phyloP scores from a whole-genome alignment of 257 asterid genomes.

The Handroanthus guayacan region DNA sequence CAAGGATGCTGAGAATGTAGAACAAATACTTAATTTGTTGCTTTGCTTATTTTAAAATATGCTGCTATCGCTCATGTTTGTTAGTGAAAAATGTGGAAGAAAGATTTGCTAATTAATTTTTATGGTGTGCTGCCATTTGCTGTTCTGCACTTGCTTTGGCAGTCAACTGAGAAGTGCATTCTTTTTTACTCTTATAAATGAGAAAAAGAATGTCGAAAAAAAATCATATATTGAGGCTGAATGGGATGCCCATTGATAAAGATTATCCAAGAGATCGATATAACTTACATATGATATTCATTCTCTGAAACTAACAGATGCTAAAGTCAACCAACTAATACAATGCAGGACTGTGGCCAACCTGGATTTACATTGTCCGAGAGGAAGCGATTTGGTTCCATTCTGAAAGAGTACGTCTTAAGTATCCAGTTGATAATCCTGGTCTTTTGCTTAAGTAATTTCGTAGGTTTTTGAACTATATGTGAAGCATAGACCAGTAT shows the following conservation, averaged over 20 bases:
- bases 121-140: conserved; percentile 6
- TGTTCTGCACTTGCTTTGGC: background rate
- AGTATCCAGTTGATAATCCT: conserved; percentile 10
- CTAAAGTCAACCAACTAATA: conserved; percentile 30
- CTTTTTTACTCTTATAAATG: conserved; percentile 16
- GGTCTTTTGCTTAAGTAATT: conserved; percentile 8
- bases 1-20: conserved; percentile 7
- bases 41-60: background rate
- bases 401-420: conserved; percentile 74
- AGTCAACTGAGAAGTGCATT: conserved; percentile 1
- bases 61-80: no score
- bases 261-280: background rate
- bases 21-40: conserved; percentile 7
- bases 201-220: background rate
- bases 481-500: background rate
- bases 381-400: conserved; percentile 80
- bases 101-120: background rate
- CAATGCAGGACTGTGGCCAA: conserved; percentile 90
- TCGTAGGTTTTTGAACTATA: background rate
- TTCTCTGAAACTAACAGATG: conserved; percentile 32
- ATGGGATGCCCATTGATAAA: background rate
- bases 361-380: conserved; percentile 96
- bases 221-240: background rate
- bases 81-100: no score
- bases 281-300: background rate